phyloP scores from a whole-genome alignment of 345 rosid genomes.

The Arabis alpina region DNA sequence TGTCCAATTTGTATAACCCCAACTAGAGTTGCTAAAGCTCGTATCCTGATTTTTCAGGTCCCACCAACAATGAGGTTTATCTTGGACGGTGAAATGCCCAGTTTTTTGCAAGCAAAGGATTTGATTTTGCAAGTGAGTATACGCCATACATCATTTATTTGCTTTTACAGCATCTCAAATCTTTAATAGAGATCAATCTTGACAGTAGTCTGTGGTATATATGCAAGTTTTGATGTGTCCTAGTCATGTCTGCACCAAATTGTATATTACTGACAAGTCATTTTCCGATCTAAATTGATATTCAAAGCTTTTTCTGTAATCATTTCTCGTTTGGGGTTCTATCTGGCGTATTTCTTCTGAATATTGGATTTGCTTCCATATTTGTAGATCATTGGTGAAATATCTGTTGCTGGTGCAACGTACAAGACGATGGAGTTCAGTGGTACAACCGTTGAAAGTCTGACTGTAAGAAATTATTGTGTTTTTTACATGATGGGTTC shows the following conservation, averaged over 20 bases:
- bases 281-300: slow-evolving; percentile 6
- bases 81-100: slow-evolving; percentile 98
- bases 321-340: background rate
- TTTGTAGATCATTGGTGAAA: slow-evolving; percentile 92
- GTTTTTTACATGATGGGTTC: background rate
- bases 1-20: background rate
- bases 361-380: slow-evolving; percentile 26
- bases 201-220: background rate
- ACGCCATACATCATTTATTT: slow-evolving; percentile 8
- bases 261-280: slow-evolving; percentile 9
- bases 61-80: slow-evolving; percentile 94
- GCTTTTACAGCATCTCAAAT: background rate
- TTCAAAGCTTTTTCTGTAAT: background rate
- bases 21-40: slow-evolving; percentile 15
- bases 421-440: slow-evolving; percentile 96
- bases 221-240: slow-evolving; percentile 5
- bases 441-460: slow-evolving; percentile 86
- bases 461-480: slow-evolving; percentile 58
- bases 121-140: slow-evolving; percentile 89
- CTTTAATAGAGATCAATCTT: background rate
- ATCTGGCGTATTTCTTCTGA: slow-evolving; percentile 10
- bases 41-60: slow-evolving; percentile 55
- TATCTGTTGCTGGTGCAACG: slow-evolving; percentile 96
- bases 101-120: slow-evolving; percentile 90
- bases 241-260: slow-evolving; percentile 18